A percentile compares a stretch with the other conserved stretches of the same genome.
phyloP scores from a whole-genome alignment of 2,329 filamentous ascomycete genomes.

The Xylogone sp. region DNA sequence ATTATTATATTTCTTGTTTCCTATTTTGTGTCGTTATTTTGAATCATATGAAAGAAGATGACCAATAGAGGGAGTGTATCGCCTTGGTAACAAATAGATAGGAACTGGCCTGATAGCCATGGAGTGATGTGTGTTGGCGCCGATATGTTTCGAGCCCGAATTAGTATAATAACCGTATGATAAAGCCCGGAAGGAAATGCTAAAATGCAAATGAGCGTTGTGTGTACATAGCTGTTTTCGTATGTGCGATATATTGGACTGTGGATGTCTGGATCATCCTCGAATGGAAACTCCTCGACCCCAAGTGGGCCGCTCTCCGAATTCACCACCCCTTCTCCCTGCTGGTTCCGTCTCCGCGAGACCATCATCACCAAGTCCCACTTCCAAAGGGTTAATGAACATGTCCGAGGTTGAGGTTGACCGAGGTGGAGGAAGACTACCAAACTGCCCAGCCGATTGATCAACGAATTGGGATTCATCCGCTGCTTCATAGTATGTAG shows the following conservation, averaged over 20 bases:
- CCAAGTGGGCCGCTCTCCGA: not conserved
- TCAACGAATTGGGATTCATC: not conserved
- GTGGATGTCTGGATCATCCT: not conserved
- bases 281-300: not conserved
- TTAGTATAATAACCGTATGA: no score
- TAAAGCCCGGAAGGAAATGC: no score
- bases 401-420: not conserved
- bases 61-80: no score
- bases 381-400: not conserved
- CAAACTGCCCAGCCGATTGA: not conserved
- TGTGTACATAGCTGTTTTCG: no score
- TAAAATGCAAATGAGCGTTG: slow-evolving; percentile 7
- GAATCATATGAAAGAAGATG: no score
- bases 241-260: no score
- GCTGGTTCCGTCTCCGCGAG: not conserved
- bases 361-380: not conserved
- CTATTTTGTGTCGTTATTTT: no score
- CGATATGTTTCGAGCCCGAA: no score
- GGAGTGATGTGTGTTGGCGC: no score
- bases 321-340: not conserved
- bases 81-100: no score
- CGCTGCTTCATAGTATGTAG: not conserved
- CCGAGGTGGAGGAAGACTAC: not conserved
- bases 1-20: no score
- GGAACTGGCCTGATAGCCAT: no score